These are phyloP conservation scores for Zygotorulaspora danielsina DNA, from an alignment of 805 yeast genomes.

Conservation along the genomic window DNA sequence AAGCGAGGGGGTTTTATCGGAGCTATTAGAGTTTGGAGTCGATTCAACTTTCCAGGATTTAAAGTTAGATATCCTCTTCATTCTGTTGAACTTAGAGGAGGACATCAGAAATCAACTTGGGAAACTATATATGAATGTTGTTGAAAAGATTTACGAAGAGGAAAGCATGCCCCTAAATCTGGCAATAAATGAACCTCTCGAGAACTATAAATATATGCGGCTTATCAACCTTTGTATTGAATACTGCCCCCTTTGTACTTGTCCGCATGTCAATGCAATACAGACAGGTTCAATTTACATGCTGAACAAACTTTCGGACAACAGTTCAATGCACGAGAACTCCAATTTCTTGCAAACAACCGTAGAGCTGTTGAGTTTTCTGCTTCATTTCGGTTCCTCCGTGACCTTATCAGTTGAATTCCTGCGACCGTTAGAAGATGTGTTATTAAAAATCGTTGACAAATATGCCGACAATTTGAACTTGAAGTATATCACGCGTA, in stretches of 20 bases:
- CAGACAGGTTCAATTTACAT: constrained; percentile 11
- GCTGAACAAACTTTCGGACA: constrained; percentile 2
- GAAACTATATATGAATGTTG: constrained; percentile 12
- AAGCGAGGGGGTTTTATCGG: constrained; percentile 6
- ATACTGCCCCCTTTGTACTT: constrained; percentile 12
- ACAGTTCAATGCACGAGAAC: constrained; percentile 1
- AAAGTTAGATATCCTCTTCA: constrained; percentile 25
- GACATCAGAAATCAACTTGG: constrained; percentile 22
- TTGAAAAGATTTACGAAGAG: constrained; percentile 12
- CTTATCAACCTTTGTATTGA: constrained; percentile 22
- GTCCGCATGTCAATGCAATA: constrained; percentile 11
- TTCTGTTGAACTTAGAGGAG: constrained; percentile 21
- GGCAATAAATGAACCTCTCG: constrained; percentile 9
- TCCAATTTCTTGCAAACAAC: constrained; percentile 7
- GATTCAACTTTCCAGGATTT: constrained; percentile 5
- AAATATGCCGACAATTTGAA: constrained; percentile 19
- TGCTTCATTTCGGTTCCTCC: constrained; percentile 8
- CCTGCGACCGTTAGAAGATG: constrained; percentile 9
- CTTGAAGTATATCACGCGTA: constrained; percentile 22
- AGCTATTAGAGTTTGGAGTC: constrained; percentile 11
- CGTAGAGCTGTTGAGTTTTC: constrained; percentile 17
- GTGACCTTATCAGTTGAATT: constrained; percentile 1
- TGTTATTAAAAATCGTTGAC: constrained; percentile 15
- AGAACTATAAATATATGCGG: constrained; percentile 20
- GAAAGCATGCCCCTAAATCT: constrained; percentile 11